These are phyloP conservation scores for Leccinum variicolor DNA, from an alignment of 768 basidiomycete genomes.

Conservation along the genomic window DNA sequence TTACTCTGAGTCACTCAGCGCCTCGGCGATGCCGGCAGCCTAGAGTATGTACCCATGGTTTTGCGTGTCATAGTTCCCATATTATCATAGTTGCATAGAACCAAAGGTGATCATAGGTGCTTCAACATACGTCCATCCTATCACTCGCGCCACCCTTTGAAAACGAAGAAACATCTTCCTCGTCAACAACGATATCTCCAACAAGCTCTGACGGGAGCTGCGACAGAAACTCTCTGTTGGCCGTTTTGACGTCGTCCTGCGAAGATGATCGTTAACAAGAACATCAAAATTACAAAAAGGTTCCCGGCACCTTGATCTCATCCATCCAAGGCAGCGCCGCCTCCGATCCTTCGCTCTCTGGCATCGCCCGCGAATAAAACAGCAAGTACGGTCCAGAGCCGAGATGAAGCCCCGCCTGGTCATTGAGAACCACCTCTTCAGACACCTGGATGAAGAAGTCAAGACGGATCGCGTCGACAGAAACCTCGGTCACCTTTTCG, in stretches of 20 bases:
- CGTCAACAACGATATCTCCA: slow-evolving; percentile 21
- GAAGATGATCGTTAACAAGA: background rate
- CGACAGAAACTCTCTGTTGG: slow-evolving; percentile 36
- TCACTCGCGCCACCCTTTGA: background rate
- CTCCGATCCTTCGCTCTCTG: slow-evolving; percentile 14
- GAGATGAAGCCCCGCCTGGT: slow-evolving; percentile 68
- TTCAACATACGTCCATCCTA: slow-evolving; percentile 18
- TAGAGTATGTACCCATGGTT: no score
- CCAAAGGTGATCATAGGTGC: no score
- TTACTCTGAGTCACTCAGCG: no score
- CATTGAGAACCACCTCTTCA: slow-evolving; percentile 66
- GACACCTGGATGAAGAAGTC: slow-evolving; percentile 47
- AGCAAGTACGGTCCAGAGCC: slow-evolving; percentile 76
- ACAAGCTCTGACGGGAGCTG: slow-evolving; percentile 31
- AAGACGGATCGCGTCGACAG: background rate
- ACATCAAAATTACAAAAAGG: background rate
- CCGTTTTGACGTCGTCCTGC: slow-evolving; percentile 34
- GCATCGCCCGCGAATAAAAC: slow-evolving; percentile 51
- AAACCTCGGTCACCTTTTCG: slow-evolving; percentile 45
- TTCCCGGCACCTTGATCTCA: slow-evolving; percentile 24
- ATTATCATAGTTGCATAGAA: background rate
- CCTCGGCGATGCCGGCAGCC: no score
- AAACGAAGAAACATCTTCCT: background rate
- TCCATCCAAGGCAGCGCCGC: slow-evolving; percentile 26
- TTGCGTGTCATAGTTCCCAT: background rate